Base-by-base conservation (phyloP, 495 filamentous ascomycete species). In the Barbatosphaeria neglecta region DNA sequence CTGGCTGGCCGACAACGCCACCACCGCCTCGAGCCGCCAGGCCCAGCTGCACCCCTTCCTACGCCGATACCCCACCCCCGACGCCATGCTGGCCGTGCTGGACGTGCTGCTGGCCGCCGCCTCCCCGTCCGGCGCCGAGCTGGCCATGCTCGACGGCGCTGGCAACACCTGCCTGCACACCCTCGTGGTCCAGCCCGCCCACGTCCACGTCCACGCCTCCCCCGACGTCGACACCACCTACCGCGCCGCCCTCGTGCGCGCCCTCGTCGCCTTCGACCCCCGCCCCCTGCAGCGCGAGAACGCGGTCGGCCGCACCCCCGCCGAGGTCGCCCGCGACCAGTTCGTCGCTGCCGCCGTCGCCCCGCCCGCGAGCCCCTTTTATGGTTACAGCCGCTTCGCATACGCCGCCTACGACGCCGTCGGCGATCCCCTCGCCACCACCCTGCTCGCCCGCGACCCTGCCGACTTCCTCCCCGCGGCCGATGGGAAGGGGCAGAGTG, bases 161-260 rank as follows among this genome's bases (percentile, higher is more conserved):
- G 84, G 84, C 5, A 79, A 87, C 53, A 80, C 81, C 0, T 71
- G 76, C 3, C 60, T 85, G 0, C 84, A 90, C 50, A 59, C 60
- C 2, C 72, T 74, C 0, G 66, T 84, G 19, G 65, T 69, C 37
- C 47, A 50, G 18, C 50, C 54, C 19, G 52, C 63, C 1, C 22
- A 45, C 15, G n/a, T n/a, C n/a, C n/a, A n/a, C n/a, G n/a, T n/a
- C n/a, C n/a, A n/a, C n/a, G n/a, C n/a, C n/a, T n/a, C n/a, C n/a
- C n/a, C n/a, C n/a, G n/a, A n/a, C n/a, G n/a, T n/a, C n/a, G n/a
- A n/a, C n/a, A n/a, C n/a, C n/a, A n/a, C n/a, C n/a, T n/a, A n/a
- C n/a, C n/a, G n/a, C n/a, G 51, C 59, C 7, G 50, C 52, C 8
- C 50, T 77, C 0, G 59, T 75, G 11, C 61, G 66, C 6, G 42